Evolutionary conservation across 164 flowering plant species (phyloP).

Genomic region (Vitis cinerea): DNA sequence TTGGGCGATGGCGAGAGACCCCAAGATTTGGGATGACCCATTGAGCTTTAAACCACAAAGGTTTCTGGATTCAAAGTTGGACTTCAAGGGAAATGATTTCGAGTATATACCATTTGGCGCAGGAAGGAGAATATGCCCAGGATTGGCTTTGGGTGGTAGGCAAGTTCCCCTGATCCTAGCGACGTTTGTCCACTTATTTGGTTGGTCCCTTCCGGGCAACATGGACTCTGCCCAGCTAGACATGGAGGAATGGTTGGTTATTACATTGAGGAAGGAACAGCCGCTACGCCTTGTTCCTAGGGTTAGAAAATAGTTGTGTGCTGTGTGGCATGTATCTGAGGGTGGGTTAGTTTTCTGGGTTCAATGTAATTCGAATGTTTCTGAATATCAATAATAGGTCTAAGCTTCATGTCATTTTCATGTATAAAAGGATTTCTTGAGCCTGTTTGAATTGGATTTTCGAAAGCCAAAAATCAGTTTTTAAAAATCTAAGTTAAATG

Average conservation of each 20-base stretch:
- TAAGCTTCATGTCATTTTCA: too few species aligned
- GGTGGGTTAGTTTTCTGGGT: too few species aligned
- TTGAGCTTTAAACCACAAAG: slow-evolving; percentile 15
- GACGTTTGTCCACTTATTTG: slow-evolving; percentile 13
- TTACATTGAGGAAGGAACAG: too few species aligned
- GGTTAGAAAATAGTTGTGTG: too few species aligned
- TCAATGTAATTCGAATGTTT: too few species aligned
- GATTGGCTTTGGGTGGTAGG: slow-evolving; percentile 17
- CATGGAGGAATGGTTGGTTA: slow-evolving; percentile 15
- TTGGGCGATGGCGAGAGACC: slow-evolving; percentile 23
- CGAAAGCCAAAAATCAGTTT: too few species aligned
- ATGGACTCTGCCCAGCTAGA: slow-evolving; percentile 12
- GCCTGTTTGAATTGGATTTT: too few species aligned
- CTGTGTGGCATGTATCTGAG: too few species aligned
- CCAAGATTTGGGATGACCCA: slow-evolving; percentile 16
- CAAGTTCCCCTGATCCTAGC: slow-evolving; percentile 20
- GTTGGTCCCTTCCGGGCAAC: slow-evolving; percentile 19
- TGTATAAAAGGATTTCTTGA: too few species aligned
- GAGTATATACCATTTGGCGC: slow-evolving; percentile 28
- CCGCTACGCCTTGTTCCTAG: too few species aligned
- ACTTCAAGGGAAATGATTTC: slow-evolving; percentile 17
- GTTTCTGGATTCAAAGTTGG: slow-evolving; percentile 12
- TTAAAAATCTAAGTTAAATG: too few species aligned
- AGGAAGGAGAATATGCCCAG: slow-evolving; percentile 25
- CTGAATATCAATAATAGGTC: too few species aligned